phyloP scores from a whole-genome alignment of 305 asterid genomes.

The Andrographis paniculata region DNA sequence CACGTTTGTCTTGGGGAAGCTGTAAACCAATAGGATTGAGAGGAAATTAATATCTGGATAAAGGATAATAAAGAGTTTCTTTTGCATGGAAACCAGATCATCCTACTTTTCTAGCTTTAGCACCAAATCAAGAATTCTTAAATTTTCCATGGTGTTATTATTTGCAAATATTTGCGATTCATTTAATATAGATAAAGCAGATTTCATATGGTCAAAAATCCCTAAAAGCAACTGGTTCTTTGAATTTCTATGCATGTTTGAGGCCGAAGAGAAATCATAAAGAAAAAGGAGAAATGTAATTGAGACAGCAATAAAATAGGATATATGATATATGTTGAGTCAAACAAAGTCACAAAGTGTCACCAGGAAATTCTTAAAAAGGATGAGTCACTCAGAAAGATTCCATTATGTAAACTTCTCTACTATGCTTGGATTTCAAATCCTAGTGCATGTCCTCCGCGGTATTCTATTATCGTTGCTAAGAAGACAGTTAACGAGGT shows the following conservation, averaged over 20 bases:
- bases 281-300: not conserved
- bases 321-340: constrained; percentile 2
- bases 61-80: not conserved
- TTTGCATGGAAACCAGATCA: too few relatives aligned
- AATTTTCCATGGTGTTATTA: too few relatives aligned
- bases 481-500: not conserved
- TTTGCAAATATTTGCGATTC: too few relatives aligned
- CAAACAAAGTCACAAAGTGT: not conserved
- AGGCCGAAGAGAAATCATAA: too few relatives aligned
- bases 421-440: not conserved
- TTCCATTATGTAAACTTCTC: not conserved
- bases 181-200: too few relatives aligned
- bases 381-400: not conserved
- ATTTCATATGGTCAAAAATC: too few relatives aligned
- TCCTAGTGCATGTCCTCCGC: not conserved
- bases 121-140: too few relatives aligned
- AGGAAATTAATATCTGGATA: constrained; percentile 7
- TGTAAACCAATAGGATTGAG: constrained; percentile 22
- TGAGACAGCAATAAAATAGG: constrained; percentile 6
- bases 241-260: too few relatives aligned
- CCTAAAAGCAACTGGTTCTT: too few relatives aligned
- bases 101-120: too few relatives aligned
- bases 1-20: constrained; percentile 91
- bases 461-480: not conserved
- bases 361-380: constrained; percentile 1